Evolutionary conservation across 2,329 filamentous ascomycete genomes (phyloP).

Genomic region (Diaporthe velutina): DNA sequence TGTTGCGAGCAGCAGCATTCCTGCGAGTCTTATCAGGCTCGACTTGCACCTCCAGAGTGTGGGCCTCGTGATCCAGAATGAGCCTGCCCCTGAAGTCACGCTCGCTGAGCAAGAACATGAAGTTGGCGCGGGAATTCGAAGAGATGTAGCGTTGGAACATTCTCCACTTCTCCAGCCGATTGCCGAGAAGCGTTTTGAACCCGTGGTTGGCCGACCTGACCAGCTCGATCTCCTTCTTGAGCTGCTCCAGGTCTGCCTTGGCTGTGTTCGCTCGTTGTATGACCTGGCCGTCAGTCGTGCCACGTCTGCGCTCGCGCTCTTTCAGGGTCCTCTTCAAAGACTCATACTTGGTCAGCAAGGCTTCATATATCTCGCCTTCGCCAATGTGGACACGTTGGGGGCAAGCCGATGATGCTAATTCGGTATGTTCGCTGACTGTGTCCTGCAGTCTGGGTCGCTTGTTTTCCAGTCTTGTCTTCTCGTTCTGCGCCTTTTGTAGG

Average conservation of each 20-base stretch:
- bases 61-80: conserved; percentile 80
- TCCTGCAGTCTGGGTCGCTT: conserved; percentile 61
- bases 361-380: conserved; percentile 72
- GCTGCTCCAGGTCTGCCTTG: conserved; percentile 55
- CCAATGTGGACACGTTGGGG: conserved; percentile 71
- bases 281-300: conserved; percentile 76
- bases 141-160: conserved; percentile 88
- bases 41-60: conserved; percentile 82
- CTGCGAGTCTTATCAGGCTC: conserved; percentile 78
- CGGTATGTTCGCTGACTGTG: conserved; percentile 65
- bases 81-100: conserved; percentile 89
- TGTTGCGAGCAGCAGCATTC: conserved; percentile 79
- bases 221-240: conserved; percentile 58
- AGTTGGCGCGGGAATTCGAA: conserved; percentile 85
- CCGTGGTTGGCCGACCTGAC: conserved; percentile 55
- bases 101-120: conserved; percentile 89
- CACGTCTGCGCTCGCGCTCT: conserved; percentile 68
- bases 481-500: conserved; percentile 61
- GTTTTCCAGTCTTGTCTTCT: conserved; percentile 58
- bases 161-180: conserved; percentile 82
- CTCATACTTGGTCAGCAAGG: conserved; percentile 68
- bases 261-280: conserved; percentile 60
- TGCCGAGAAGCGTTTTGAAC: conserved; percentile 71
- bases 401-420: conserved; percentile 67
- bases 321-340: conserved; percentile 65